Evolutionary conservation across 75 land plant species (phyloP).

Genomic region (Cryptomeria japonica): DNA sequence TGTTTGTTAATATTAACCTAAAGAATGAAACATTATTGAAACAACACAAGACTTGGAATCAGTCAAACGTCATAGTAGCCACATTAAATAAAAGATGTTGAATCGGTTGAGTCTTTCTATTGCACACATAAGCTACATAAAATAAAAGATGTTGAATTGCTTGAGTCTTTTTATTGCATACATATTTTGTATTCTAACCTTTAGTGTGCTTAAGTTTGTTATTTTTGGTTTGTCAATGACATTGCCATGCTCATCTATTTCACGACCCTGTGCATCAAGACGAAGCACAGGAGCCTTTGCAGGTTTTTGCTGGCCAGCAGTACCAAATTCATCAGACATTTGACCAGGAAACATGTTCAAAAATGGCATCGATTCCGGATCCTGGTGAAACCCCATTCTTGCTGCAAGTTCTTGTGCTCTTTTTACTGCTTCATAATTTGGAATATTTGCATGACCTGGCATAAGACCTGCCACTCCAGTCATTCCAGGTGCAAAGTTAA

Average conservation of each 20-base stretch:
- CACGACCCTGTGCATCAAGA: slow-evolving; percentile 93
- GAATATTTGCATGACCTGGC: slow-evolving; percentile 33
- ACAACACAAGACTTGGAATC: background rate
- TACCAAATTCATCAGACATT: slow-evolving; percentile 32
- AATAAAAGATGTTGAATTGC: background rate
- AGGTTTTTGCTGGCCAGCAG: slow-evolving; percentile 56
- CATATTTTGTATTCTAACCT: slow-evolving; percentile 44
- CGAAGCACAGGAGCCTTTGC: slow-evolving; percentile 93
- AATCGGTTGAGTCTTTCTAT: background rate
- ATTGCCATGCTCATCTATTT: slow-evolving; percentile 96
- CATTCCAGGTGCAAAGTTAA: slow-evolving; percentile 11
- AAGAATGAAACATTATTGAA: background rate
- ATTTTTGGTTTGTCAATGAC: slow-evolving; percentile 72
- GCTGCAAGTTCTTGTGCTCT: slow-evolving; percentile 91
- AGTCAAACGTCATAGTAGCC: slow-evolving; percentile 9
- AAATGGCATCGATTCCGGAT: slow-evolving; percentile 76
- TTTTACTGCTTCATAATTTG: slow-evolving; percentile 83
- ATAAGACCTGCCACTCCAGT: slow-evolving; percentile 27
- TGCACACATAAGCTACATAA: slow-evolving; percentile 6
- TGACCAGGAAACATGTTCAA: slow-evolving; percentile 79
- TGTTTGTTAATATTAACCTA: slow-evolving; percentile 99
- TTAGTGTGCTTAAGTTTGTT: slow-evolving; percentile 85
- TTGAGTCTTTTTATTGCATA: background rate
- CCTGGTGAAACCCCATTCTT: slow-evolving; percentile 86
- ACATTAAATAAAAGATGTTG: background rate